Conservation (phyloP, 73 alveolate genomes). For the Paramecium caudatum region DNA sequence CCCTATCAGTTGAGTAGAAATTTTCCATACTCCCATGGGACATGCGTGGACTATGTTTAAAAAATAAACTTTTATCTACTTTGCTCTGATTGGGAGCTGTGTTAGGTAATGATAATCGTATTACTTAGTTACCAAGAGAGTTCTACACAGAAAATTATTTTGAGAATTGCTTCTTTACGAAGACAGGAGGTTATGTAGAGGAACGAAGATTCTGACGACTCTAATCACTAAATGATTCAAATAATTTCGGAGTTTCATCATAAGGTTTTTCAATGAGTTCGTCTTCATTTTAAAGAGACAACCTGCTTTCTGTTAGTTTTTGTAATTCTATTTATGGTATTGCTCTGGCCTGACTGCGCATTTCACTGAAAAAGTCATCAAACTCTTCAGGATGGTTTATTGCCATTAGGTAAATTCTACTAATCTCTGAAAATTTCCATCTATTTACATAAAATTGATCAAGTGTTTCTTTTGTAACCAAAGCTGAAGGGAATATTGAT, state of each 20-base stretch:
- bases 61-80: background rate
- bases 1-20: slow-evolving; percentile 19
- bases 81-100: background rate
- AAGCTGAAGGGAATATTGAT: slow-evolving; percentile 45
- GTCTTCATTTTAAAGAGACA: slow-evolving; percentile 32
- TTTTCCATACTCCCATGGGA: slow-evolving; percentile 15
- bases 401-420: slow-evolving; percentile 21
- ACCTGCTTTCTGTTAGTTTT: slow-evolving; percentile 56
- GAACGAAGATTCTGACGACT: slow-evolving; percentile 9
- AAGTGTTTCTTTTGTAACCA: background rate
- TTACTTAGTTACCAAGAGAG: background rate
- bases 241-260: background rate
- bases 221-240: slow-evolving; percentile 9
- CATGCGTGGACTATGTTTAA: slow-evolving; percentile 12
- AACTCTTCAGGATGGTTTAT: slow-evolving; percentile 54
- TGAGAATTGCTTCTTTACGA: slow-evolving; percentile 16
- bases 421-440: slow-evolving; percentile 67
- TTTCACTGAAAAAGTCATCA: slow-evolving; percentile 55
- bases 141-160: slow-evolving; percentile 3
- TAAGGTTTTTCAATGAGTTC: background rate
- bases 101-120: background rate
- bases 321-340: slow-evolving; percentile 10
- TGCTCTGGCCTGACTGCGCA: slow-evolving; percentile 25
- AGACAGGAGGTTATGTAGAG: slow-evolving; percentile 43
- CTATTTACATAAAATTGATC: slow-evolving; percentile 40